Evolutionary conservation across 1,284 basidiomycete species (phyloP), one percentile per base, ranked within the genome.

Genomic region (Sanghuangporus baumii): DNA sequence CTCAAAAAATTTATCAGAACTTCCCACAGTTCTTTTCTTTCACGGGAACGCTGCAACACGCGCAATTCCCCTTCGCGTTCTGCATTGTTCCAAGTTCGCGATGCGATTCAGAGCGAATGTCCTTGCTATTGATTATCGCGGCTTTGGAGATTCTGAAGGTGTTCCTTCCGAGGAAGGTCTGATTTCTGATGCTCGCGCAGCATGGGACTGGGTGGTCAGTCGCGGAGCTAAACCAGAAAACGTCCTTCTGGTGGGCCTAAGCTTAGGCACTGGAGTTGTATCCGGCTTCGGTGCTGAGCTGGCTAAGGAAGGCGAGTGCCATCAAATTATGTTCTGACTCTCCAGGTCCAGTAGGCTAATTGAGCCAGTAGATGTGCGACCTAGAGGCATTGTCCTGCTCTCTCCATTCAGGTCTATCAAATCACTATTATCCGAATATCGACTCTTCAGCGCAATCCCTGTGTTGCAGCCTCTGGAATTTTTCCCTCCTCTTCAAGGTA

Each of bases 1-100:
- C 16, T 65, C 70, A 6, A 62, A 69, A 31, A 88, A 93, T 1
- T 74, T 95, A 16, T 73, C 75, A 11, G 67, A 74, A 0, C 76
- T 81, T n/a, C 92, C 92, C 0, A 94, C 90, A 0, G 78, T 96
- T 36, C 78, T 97, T 31, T 96, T 93, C 75, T 81, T 96, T 61
- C 96, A 98, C 68, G 96, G 96, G 11, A 97, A 97, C 68, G 91
- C 86, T 0, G 91, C 81, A 3, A 92, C 89, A 0, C 85, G 94
- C 14, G 89, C 90, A 0, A 79, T 85, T 6, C 69, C 75, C 0
- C 81, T 80, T 57, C 88, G 93, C 8, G 76, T 92, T 9, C 79
- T 78, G 3, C 80, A 86, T 48, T 91, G 91, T 71, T 73, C 79
- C 9, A 75, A 79, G 0, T 85, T 89, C 66, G 80, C 88, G 0